Evolutionary conservation across 129 eudicot genomes (phyloP).

Genomic region (Apium graveolens): DNA sequence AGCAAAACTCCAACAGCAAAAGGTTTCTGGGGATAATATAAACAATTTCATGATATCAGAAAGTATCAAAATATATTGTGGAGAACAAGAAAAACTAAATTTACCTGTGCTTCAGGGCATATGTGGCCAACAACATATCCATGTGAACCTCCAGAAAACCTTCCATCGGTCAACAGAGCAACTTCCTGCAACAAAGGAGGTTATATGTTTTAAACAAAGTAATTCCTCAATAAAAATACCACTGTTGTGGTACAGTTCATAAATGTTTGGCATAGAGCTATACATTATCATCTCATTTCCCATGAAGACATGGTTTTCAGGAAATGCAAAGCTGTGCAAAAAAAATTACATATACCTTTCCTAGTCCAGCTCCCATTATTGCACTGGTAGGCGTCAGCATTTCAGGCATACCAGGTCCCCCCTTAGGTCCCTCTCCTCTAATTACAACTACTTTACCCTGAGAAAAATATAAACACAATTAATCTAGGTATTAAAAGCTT

Average conservation of each 20-base stretch:
- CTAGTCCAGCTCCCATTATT: conserved; percentile 97
- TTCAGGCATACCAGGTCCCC: conserved; percentile 99
- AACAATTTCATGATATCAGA: not conserved
- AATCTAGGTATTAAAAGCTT: not conserved
- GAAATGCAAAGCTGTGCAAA: not conserved
- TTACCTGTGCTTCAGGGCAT: conserved; percentile 99
- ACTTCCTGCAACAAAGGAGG: conserved; percentile 47
- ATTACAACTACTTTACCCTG: conserved; percentile 97
- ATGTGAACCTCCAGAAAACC: conserved; percentile 97
- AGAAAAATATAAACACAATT: not conserved
- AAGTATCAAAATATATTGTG: not conserved
- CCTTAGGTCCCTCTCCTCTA: conserved; percentile 99
- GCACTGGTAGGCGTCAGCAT: conserved; percentile 99
- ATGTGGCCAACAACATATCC: conserved; percentile 97
- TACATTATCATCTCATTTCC: not conserved
- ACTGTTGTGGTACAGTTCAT: not conserved
- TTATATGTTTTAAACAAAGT: not conserved
- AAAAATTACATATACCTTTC: conserved; percentile 49
- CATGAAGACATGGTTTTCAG: not conserved
- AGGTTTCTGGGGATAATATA: not conserved
- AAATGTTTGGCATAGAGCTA: not conserved
- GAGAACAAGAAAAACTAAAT: not conserved
- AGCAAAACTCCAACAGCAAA: not conserved
- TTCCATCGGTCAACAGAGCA: conserved; percentile 80
- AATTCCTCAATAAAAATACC: not conserved